phyloP scores from a whole-genome alignment of 192 early-diverging fungal species.

The Spizellomyces sp. region DNA sequence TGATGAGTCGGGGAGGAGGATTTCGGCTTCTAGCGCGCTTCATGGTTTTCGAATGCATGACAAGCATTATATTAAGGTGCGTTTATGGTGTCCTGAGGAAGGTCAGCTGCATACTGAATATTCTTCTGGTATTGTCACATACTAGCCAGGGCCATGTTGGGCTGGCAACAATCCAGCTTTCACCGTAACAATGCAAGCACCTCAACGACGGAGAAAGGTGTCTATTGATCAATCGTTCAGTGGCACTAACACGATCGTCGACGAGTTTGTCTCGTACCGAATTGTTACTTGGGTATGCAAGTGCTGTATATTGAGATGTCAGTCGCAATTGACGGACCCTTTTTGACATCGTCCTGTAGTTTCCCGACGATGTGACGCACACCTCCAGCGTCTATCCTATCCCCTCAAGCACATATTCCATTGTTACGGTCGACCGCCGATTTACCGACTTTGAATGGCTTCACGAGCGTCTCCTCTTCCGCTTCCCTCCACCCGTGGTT shows the following conservation, averaged over 20 bases:
- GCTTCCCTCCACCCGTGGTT: slow-evolving; percentile 25
- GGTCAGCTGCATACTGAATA: too few species aligned
- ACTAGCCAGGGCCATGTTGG: slow-evolving; percentile 18
- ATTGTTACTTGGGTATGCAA: slow-evolving; percentile 24
- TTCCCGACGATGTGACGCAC: slow-evolving; percentile 9
- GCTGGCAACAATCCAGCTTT: slow-evolving; percentile 3
- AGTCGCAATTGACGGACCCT: neutral
- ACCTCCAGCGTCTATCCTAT: too few species aligned
- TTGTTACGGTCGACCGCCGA: slow-evolving; percentile 26
- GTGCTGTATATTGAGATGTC: too few species aligned
- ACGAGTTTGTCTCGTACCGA: slow-evolving; percentile 26
- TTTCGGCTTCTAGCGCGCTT: too few species aligned
- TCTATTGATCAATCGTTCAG: neutral
- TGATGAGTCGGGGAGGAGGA: too few species aligned
- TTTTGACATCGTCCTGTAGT: slow-evolving; percentile 1
- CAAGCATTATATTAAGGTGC: slow-evolving; percentile 18
- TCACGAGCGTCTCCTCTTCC: slow-evolving; percentile 11
- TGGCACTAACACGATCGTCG: slow-evolving; percentile 9
- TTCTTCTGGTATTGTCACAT: neutral
- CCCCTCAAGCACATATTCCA: neutral
- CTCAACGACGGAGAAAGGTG: slow-evolving; percentile 23
- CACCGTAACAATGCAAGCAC: slow-evolving; percentile 12
- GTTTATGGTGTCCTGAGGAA: neutral
- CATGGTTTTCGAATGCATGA: slow-evolving; percentile 7
- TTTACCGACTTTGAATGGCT: slow-evolving; percentile 33